Base-by-base conservation (phyloP, 176 grass and related monocot species). In the Oryza longistaminata region DNA sequence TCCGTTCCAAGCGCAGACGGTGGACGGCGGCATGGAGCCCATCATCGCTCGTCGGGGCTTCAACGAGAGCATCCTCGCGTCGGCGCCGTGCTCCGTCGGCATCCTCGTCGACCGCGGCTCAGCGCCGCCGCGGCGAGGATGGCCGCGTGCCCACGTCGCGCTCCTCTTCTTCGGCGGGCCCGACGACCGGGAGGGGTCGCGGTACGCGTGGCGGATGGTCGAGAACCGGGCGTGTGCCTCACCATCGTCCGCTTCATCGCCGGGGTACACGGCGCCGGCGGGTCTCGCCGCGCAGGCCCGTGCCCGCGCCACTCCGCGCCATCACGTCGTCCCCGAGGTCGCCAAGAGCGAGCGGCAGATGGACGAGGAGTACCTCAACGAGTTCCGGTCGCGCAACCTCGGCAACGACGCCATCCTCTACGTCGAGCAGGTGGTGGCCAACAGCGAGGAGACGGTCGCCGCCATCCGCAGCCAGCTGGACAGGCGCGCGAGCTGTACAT, bases 91-190 rank as follows among this genome's bases (percentile, higher is more conserved):
- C 85, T 94, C 94, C 0, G 46, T 97, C 10, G 94, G 72, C 37
- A 87, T 97, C 89, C 92, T 97, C 48, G 90, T 97, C 24, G 92
- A 97, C 85, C 89, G 85, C 3, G 91, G 94, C 11, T 97, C 74
- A 94, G 89, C 83, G 86, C 87, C 61, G 70, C 82, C 15, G 65
- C 81, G 12, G 84, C 76, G 35, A 78, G 90, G 49, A 31, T 85
- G 78, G 68, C 77, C 16, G 45, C 2, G 70, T 76, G 44, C 90
- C 88, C 86, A 84, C 75, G 76, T 91, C 0, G 92, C 94, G 24
- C 72, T 95, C 21, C 93, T 92, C 79, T 95, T 92, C 88, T 95
- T 95, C 77, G 92, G 90, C 66, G 92, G 89, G 12, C 90, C 92
- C 53, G 92, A 97, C 84, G 92, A 97, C 81, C 92, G 94, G 3